These are phyloP conservation scores for Abrus pulchellus DNA, from an alignment of 306 rosid genomes.

Conservation along the genomic window DNA sequence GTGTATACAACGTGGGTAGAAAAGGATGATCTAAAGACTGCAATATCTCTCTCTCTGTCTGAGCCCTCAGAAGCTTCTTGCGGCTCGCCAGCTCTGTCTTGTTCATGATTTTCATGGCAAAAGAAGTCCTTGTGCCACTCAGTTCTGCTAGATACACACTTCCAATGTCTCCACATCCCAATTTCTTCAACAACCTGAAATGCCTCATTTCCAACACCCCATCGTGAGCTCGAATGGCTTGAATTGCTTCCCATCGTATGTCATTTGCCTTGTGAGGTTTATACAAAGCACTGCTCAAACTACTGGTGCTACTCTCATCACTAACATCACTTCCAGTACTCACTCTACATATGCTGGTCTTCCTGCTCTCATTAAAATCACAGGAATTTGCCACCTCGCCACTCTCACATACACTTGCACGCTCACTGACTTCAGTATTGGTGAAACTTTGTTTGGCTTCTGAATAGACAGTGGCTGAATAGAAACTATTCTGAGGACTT, in stretches of 20 bases:
- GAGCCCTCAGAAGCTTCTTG: slow-evolving; percentile 92
- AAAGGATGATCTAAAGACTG: slow-evolving; percentile 97
- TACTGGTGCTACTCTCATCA: slow-evolving; percentile 86
- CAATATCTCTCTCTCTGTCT: slow-evolving; percentile 95
- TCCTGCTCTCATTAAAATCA: slow-evolving; percentile 81
- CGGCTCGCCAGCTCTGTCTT: slow-evolving; percentile 78
- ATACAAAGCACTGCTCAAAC: slow-evolving; percentile 75
- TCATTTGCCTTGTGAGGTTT: slow-evolving; percentile 93
- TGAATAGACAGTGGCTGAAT: slow-evolving; percentile 75
- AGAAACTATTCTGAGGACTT: slow-evolving; percentile 87
- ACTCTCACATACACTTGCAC: slow-evolving; percentile 70
- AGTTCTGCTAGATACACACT: slow-evolving; percentile 88
- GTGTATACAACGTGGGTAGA: slow-evolving; percentile 87
- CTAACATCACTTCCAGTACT: slow-evolving; percentile 92
- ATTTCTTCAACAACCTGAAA: slow-evolving; percentile 76
- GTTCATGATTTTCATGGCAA: slow-evolving; percentile 97
- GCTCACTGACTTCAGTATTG: slow-evolving; percentile 86
- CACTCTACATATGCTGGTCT: slow-evolving; percentile 83
- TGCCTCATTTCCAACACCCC: slow-evolving; percentile 80
- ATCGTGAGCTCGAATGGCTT: slow-evolving; percentile 71
- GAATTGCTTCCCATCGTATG: slow-evolving; percentile 93
- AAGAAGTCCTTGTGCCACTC: slow-evolving; percentile 79
- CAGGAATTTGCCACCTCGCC: slow-evolving; percentile 64
- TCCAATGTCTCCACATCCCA: slow-evolving; percentile 98
- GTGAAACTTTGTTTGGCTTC: slow-evolving; percentile 95